These are phyloP conservation scores for Coniochaeta hoffmannii DNA, from an alignment of 2,329 filamentous ascomycete genomes.

Conservation along the genomic window DNA sequence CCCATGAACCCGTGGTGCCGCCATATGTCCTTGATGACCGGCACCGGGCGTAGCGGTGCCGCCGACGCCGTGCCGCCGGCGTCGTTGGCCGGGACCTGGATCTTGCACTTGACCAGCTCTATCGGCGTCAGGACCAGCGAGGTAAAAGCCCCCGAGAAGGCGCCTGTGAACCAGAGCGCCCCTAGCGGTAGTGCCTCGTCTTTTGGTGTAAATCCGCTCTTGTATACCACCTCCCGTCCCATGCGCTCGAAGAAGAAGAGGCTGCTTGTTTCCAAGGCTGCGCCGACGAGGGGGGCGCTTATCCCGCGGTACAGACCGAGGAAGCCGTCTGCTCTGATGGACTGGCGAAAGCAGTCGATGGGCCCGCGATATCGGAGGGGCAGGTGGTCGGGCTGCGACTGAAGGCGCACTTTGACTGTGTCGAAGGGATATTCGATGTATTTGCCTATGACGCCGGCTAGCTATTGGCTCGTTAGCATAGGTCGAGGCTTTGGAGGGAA, in stretches of 20 bases:
- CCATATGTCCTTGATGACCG: conserved; percentile 73
- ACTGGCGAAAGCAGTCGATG: conserved; percentile 88
- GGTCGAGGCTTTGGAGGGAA: background rate
- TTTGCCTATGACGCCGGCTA: conserved; percentile 83
- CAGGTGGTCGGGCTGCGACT: conserved; percentile 83
- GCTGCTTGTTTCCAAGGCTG: conserved; percentile 85
- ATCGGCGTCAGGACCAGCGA: conserved; percentile 89
- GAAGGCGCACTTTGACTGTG: conserved; percentile 93
- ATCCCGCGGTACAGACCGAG: conserved; percentile 84
- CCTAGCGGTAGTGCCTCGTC: conserved; percentile 63
- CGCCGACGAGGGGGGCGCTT: conserved; percentile 81
- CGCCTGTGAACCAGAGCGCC: conserved; percentile 72
- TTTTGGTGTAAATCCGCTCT: conserved; percentile 37
- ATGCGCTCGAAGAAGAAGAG: conserved; percentile 87
- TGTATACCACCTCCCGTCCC: conserved; percentile 59
- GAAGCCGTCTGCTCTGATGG: conserved; percentile 71
- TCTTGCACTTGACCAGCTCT: conserved; percentile 96
- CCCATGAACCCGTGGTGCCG: conserved; percentile 73
- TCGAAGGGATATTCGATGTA: conserved; percentile 98
- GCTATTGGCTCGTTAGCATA: conserved; percentile 32
- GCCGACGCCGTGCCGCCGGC: conserved; percentile 27
- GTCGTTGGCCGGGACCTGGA: conserved; percentile 63
- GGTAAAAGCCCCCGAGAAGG: conserved; percentile 79
- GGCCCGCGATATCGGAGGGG: conserved; percentile 80
- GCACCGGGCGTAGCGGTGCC: conserved; percentile 53